Conservation (phyloP, 345 rosid species). For the Eucalyptus coolabah region DNA sequence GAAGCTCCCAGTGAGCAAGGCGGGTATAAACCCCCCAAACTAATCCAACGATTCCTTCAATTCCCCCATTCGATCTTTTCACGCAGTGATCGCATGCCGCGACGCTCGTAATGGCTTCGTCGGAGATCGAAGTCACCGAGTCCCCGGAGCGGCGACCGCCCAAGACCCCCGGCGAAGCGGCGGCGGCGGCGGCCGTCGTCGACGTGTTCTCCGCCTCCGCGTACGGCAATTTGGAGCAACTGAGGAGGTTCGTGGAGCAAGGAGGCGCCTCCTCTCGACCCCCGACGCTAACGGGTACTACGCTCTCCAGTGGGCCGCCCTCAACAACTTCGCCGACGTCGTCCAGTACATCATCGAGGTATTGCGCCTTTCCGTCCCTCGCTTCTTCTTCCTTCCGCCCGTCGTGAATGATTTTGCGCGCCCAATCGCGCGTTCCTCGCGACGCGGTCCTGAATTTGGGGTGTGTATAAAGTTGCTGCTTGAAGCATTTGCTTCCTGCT, state of each 20-base stretch:
- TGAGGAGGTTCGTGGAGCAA: conserved; percentile 57
- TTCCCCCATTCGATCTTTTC: too few relatives aligned
- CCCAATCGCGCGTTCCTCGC: background rate
- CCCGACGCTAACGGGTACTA: conserved; percentile 60
- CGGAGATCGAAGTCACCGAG: conserved; percentile 49
- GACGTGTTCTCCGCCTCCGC: conserved; percentile 78
- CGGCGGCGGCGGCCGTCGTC: background rate
- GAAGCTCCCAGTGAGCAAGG: background rate
- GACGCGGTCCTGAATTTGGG: background rate
- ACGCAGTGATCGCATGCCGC: background rate
- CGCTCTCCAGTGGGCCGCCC: conserved; percentile 87
- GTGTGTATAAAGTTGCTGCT: background rate
- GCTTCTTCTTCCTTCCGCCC: background rate
- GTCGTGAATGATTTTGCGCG: background rate
- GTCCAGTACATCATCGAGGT: conserved; percentile 64
- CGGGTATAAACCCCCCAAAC: background rate
- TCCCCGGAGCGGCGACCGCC: conserved; percentile 13
- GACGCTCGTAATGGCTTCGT: conserved; percentile 27
- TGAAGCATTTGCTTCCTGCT: background rate
- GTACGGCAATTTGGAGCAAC: conserved; percentile 57
- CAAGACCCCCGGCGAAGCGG: conserved; percentile 5
- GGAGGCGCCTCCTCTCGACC: conserved; percentile 47
- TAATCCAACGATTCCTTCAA: background rate
- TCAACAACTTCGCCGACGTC: conserved; percentile 51
- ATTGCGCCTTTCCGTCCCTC: background rate